A percentile compares a stretch with the other conserved stretches of the same genome.
These are phyloP conservation scores for Boletus fagicola DNA, from an alignment of 768 basidiomycete genomes.

Conservation along the genomic window DNA sequence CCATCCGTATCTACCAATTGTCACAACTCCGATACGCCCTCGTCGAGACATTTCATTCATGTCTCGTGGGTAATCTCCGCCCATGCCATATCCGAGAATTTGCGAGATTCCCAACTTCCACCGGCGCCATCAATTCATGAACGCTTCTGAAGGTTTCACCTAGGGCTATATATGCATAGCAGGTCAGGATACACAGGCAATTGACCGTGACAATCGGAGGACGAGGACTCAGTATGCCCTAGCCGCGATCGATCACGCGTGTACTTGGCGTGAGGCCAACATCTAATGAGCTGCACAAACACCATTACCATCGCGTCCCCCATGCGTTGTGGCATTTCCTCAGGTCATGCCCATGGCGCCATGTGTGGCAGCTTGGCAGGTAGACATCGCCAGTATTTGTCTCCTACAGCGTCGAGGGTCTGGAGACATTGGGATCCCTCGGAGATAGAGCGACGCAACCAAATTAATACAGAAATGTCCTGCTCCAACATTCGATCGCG, in stretches of 20 bases:
- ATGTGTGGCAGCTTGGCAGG: not conserved
- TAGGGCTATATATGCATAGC: not conserved
- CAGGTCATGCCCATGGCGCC: not conserved
- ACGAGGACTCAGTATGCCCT: not conserved
- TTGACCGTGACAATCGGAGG: not conserved
- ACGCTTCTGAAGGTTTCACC: not conserved
- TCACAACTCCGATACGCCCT: not conserved
- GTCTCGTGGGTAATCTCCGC: not conserved
- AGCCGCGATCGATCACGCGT: too few species aligned
- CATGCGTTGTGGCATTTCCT: not conserved
- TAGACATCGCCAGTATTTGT: not conserved
- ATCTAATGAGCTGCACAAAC: too few species aligned
- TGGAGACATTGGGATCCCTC: not conserved
- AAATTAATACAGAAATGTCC: not conserved
- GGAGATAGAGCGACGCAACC: not conserved
- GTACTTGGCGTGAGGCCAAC: too few species aligned
- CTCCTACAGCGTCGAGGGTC: too few species aligned
- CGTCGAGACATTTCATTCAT: not conserved
- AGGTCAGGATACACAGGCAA: not conserved
- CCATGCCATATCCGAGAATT: not conserved
- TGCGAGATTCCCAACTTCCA: not conserved
- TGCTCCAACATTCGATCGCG: not conserved
- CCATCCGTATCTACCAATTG: not conserved
- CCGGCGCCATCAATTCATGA: not conserved
- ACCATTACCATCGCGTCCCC: too few species aligned